Evolutionary conservation across 371 early-diverging fungal genomes (phyloP).

Genomic region (Sporodiniella umbellata): DNA sequence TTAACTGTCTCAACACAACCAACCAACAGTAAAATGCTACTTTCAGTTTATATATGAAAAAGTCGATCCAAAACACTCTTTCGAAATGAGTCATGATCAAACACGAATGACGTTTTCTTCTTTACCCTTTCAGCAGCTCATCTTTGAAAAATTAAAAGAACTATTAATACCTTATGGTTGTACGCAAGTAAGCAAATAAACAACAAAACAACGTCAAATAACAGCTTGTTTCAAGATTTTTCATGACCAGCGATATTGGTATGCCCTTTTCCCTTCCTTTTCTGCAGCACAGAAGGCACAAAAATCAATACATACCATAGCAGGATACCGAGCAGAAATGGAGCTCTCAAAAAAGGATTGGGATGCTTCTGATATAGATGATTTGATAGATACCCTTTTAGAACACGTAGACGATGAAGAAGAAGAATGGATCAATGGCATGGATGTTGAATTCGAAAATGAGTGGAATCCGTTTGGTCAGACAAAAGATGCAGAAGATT

Average conservation of each 20-base stretch:
- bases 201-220: background rate
- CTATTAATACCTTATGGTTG: slow-evolving; percentile 23
- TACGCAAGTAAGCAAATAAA: slow-evolving; percentile 17
- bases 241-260: slow-evolving; percentile 54
- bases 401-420: slow-evolving; percentile 9
- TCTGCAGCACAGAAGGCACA: slow-evolving; percentile 45
- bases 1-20: no score
- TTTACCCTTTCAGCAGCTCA: slow-evolving; percentile 46
- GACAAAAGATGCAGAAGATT: slow-evolving; percentile 41
- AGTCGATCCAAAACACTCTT: background rate
- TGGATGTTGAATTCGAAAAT: background rate
- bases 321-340: background rate
- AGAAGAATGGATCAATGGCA: background rate
- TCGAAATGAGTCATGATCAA: background rate
- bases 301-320: slow-evolving; percentile 1
- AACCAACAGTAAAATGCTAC: background rate
- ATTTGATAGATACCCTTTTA: background rate
- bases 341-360: background rate
- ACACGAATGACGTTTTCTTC: slow-evolving; percentile 35
- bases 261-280: slow-evolving; percentile 44
- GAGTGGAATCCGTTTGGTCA: slow-evolving; percentile 33
- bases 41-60: background rate
- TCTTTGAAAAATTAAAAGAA: slow-evolving; percentile 40
- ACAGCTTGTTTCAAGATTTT: slow-evolving; percentile 22
- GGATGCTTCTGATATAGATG: background rate